Percentiles rank a stretch among this genome's conserved stretches.
Evolutionary conservation across 768 basidiomycete genomes (phyloP).

Genomic region (Strobilomyces echinocephalus): DNA sequence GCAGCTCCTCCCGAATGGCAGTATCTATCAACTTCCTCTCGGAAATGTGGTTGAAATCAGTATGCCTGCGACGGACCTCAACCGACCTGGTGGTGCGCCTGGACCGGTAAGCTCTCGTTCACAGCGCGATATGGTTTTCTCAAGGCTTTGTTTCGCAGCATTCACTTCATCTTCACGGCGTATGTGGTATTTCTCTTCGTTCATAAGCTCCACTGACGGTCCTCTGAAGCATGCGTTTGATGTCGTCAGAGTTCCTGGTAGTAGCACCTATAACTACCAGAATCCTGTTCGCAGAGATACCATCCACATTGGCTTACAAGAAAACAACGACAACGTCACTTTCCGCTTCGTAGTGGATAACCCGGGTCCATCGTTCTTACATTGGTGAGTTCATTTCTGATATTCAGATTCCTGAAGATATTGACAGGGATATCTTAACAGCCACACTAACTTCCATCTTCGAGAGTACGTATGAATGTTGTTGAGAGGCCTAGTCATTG

Average conservation of each 20-base stretch:
- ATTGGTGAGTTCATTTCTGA: slow-evolving; percentile 13
- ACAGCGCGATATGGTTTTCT: background rate
- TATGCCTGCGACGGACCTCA: slow-evolving; percentile 22
- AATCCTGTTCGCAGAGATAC: slow-evolving; percentile 56
- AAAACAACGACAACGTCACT: slow-evolving; percentile 37
- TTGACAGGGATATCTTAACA: background rate
- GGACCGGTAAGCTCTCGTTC: slow-evolving; percentile 13
- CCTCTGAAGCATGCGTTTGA: slow-evolving; percentile 34
- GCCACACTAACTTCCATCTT: slow-evolving; percentile 23
- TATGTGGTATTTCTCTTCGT: slow-evolving; percentile 19
- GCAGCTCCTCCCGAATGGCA: slow-evolving; percentile 38
- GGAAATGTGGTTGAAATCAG: slow-evolving; percentile 44
- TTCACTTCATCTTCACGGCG: slow-evolving; percentile 42
- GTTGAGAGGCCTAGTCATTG: background rate
- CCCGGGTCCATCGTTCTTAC: slow-evolving; percentile 31
- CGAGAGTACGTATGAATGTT: slow-evolving; percentile 10
- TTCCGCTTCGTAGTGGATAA: slow-evolving; percentile 62
- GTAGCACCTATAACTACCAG: slow-evolving; percentile 34
- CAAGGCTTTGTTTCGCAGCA: slow-evolving; percentile 21
- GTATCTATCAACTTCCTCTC: slow-evolving; percentile 36
- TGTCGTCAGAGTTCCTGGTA: slow-evolving; percentile 33
- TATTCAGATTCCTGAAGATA: background rate
- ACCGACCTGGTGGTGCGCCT: background rate
- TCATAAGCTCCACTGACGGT: background rate
- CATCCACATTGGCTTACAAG: slow-evolving; percentile 26